Conservation (phyloP, 2,329 filamentous ascomycete species). For the Colletotrichum sp. region DNA sequence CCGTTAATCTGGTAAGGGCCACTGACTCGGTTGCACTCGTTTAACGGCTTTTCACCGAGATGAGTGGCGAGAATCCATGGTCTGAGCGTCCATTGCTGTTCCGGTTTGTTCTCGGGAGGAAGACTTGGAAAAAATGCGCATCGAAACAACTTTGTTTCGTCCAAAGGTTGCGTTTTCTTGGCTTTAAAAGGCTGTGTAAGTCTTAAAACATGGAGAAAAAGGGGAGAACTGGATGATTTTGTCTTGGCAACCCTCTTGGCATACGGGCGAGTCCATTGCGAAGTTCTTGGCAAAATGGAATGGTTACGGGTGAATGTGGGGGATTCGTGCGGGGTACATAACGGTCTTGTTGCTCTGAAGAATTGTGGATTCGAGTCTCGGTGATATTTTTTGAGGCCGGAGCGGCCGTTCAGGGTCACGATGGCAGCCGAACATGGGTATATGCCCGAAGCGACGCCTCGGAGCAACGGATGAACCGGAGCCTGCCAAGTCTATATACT, state of each 20-base stretch:
- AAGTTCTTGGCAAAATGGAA: background rate
- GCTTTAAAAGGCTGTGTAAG: background rate
- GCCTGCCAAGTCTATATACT: background rate
- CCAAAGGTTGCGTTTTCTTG: background rate
- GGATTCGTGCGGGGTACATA: slow-evolving; percentile 7
- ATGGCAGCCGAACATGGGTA: background rate
- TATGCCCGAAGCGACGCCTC: background rate
- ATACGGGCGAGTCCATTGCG: background rate
- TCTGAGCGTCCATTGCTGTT: background rate
- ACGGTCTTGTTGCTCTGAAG: background rate
- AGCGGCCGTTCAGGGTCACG: background rate
- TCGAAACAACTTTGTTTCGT: slow-evolving; percentile 4
- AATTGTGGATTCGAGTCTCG: background rate
- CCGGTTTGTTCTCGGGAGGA: background rate
- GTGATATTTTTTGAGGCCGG: background rate
- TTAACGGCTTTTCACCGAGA: background rate
- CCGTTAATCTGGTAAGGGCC: background rate
- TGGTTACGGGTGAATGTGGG: background rate
- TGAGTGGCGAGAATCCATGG: background rate
- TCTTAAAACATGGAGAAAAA: background rate
- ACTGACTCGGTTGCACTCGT: background rate
- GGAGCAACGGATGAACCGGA: background rate
- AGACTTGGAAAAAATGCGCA: background rate
- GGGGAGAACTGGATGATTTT: background rate
- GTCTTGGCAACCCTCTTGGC: background rate